Evolutionary conservation across 2,329 filamentous ascomycete genomes (phyloP), one percentile per base, ranked within the genome.

Genomic region (Fusarium falciforme): DNA sequence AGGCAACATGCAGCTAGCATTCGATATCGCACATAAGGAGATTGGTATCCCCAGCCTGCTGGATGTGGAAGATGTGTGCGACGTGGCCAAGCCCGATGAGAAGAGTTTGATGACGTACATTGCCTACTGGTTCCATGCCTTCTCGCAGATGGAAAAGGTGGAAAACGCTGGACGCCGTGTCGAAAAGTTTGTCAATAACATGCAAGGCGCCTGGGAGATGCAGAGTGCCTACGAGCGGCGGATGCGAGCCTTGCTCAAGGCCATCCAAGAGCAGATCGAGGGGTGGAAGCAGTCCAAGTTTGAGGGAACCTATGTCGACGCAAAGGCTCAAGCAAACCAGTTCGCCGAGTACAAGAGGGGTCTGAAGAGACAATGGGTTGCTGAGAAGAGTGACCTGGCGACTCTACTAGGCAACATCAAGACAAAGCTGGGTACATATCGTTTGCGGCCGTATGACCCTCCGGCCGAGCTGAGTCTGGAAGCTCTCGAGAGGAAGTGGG

Each of bases 121-220:
- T 78, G 96, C 96, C 74, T 99, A 99, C 87, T 99, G 96, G 96
- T 99, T 99, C 89, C 96, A 99, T 81, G 96, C 96, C 77, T 99
- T 99, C 82, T 98, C 96, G 33, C 96, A 98, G 80, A 97, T 99
- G 92, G 96, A 99, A 85, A 93, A 96, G 82, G 96, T 99, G 10
- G 96, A 99, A 84, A 99, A 99, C 81, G 96, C 96, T 5, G 96
- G 96, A 6, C 91, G 96, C 70, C 91, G 96, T 76, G 96, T 99
- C 6, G 96, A 99, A 85, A 99, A 99, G 84, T 99, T 99, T 80
- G 94, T 99, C 77, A 94, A 94, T 81, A 98, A 96, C 82, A 98
- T 99, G 96, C 95, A 98, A 81, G 96, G 96, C 25, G 96, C 96
- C 10, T 99, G 96, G 96, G 96, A 98, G 84, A 99, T 99, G 96